phyloP scores from a whole-genome alignment of 2,329 filamentous ascomycete genomes.

The Monosporascus sp. region DNA sequence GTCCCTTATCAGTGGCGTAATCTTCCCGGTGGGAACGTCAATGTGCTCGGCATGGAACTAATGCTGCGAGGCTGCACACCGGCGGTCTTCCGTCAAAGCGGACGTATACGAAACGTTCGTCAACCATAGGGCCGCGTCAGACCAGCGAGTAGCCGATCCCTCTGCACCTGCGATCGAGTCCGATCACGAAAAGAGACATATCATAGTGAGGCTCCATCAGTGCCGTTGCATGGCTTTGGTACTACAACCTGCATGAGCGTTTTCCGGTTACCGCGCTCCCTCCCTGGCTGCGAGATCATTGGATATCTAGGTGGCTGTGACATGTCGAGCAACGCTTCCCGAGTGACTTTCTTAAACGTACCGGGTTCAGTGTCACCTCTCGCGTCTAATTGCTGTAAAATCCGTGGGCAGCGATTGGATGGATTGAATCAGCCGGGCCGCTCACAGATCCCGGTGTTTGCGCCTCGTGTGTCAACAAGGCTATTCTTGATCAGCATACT shows the following conservation, averaged over 20 bases:
- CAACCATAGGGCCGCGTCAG: not conserved
- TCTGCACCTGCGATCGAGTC: not conserved
- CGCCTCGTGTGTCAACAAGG: not conserved
- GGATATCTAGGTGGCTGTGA: not conserved
- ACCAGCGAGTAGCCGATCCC: not conserved
- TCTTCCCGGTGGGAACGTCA: too few relatives aligned
- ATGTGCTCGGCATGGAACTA: too few relatives aligned
- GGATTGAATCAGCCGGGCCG: not conserved
- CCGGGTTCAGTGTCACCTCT: not conserved
- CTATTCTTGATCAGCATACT: not conserved
- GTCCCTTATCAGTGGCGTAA: too few relatives aligned
- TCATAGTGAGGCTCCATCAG: not conserved
- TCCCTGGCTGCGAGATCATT: not conserved
- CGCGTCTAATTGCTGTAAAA: not conserved
- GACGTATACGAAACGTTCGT: not conserved
- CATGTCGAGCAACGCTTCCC: not conserved
- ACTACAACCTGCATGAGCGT: conserved; percentile 13
- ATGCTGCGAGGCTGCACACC: too few relatives aligned
- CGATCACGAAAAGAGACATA: not conserved
- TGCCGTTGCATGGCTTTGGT: not conserved
- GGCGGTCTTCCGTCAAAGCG: too few relatives aligned
- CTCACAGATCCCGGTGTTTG: not conserved
- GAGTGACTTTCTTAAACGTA: not conserved
- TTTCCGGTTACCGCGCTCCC: conserved; percentile 12
- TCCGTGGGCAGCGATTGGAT: not conserved